These are phyloP conservation scores for Apiospora marii DNA, from an alignment of 2,329 filamentous ascomycete species.

Conservation along the genomic window DNA sequence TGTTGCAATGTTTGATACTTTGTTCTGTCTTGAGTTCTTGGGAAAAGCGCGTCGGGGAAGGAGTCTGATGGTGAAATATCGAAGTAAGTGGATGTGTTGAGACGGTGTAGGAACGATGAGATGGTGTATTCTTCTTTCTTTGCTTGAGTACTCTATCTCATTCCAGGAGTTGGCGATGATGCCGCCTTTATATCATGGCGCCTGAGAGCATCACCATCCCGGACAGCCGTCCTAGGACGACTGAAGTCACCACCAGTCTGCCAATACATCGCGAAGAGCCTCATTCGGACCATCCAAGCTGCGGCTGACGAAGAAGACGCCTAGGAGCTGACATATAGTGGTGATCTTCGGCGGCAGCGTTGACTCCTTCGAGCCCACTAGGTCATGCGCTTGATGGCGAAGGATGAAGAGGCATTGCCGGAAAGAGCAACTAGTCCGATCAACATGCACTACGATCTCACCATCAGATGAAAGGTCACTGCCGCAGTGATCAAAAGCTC, in stretches of 20 bases:
- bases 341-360: neutral
- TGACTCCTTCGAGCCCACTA: neutral
- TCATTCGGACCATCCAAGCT: neutral
- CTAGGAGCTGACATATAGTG: slow-evolving; percentile 11
- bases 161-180: neutral
- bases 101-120: neutral
- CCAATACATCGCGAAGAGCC: neutral
- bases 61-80: neutral
- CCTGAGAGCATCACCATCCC: neutral
- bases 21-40: neutral
- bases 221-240: neutral
- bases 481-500: neutral
- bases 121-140: neutral
- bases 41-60: neutral
- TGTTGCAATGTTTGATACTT: neutral
- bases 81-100: neutral
- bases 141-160: neutral
- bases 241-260: neutral
- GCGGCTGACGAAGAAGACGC: slow-evolving; percentile 4
- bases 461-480: neutral
- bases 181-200: neutral
- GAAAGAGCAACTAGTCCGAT: neutral
- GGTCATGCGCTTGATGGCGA: neutral
- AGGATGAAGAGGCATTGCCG: neutral
- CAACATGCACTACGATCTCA: neutral